Conservation (phyloP, 345 rosid genomes). For the Gossypium bickii region DNA sequence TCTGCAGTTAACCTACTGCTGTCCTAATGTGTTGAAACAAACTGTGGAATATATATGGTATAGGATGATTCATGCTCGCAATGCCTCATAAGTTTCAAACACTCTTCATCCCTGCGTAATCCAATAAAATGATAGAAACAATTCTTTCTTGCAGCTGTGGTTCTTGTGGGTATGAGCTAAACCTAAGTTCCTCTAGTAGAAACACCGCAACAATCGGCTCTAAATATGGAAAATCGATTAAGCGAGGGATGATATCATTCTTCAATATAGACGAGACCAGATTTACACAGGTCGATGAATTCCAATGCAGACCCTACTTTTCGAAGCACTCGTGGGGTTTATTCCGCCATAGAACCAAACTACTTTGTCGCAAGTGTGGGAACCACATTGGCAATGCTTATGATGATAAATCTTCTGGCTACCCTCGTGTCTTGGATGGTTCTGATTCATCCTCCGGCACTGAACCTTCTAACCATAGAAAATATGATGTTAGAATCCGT, state of each 20-base stretch:
- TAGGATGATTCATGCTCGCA: neutral
- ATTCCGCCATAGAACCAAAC: constrained; percentile 71
- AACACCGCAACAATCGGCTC: constrained; percentile 79
- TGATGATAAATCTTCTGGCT: constrained; percentile 40
- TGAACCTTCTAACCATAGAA: constrained; percentile 33
- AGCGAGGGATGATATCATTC: constrained; percentile 86
- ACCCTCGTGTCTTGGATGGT: constrained; percentile 44
- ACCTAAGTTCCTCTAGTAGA: constrained; percentile 81
- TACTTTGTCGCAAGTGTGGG: constrained; percentile 88
- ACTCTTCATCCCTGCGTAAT: neutral
- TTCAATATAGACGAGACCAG: constrained; percentile 71
- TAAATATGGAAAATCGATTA: constrained; percentile 88
- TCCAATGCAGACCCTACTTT: constrained; percentile 76
- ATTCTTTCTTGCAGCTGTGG: constrained; percentile 72
- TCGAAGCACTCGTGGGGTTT: constrained; percentile 58
- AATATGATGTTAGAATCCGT: constrained; percentile 76
- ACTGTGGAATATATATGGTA: too few relatives aligned
- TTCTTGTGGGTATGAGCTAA: constrained; percentile 82
- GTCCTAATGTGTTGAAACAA: neutral
- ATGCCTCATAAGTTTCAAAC: neutral
- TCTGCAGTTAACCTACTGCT: neutral
- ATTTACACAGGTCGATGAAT: constrained; percentile 76
- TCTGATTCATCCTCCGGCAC: constrained; percentile 40
- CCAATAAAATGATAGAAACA: constrained; percentile 5
- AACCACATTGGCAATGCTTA: constrained; percentile 68